Evolutionary conservation across 208 protist species (phyloP), one percentile per base, ranked within the genome.

Genomic region (Wallacemonas sp.): DNA sequence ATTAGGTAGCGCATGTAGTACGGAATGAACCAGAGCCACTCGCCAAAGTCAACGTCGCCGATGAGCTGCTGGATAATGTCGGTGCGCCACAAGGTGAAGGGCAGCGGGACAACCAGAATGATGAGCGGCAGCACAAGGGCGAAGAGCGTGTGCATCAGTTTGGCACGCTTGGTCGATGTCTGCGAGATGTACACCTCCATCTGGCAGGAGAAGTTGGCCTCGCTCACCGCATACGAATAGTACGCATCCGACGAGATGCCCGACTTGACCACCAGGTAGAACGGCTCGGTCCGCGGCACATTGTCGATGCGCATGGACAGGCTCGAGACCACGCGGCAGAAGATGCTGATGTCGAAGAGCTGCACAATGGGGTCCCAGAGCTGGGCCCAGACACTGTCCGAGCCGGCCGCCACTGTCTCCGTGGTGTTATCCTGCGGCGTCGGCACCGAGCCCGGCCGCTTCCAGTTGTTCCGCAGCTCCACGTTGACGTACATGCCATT

Each of bases 271-370:
- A 89, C 64, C 12, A 90, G 54, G 49, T 79, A 84, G 59, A 79
- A 84, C 1, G 63, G 20, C 52, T 69, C 50, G 11, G 63, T 63
- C 2, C 48, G 20, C 28, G 46, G 48, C 3, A 62, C 72, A 22
- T 64, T 25, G 10, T 33, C n/a, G 16, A 86, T 70, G 8, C 84
- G 87, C 74, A 93, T 57, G 5, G 74, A 74, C 5, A 90, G 65
- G 23, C 70, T 82, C n/a, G 79, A 79, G 3, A 84, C 48, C 25
- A 89, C 39, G 49, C 83, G 67, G 62, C 87, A 93, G 50, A 93
- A 73, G 16, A 71, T 66, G 44, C 81, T 88, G 2, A 57, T 88
- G 65, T 93, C 87, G 12, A 93, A 77, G 45, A 90, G 57, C 14
- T 67, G 67, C 0, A 79, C 77, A 8, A 90, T 66, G 16, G 77